These are phyloP conservation scores for Gracilaria gracilis DNA, from an alignment of 23 red algal species.

Conservation along the genomic window DNA sequence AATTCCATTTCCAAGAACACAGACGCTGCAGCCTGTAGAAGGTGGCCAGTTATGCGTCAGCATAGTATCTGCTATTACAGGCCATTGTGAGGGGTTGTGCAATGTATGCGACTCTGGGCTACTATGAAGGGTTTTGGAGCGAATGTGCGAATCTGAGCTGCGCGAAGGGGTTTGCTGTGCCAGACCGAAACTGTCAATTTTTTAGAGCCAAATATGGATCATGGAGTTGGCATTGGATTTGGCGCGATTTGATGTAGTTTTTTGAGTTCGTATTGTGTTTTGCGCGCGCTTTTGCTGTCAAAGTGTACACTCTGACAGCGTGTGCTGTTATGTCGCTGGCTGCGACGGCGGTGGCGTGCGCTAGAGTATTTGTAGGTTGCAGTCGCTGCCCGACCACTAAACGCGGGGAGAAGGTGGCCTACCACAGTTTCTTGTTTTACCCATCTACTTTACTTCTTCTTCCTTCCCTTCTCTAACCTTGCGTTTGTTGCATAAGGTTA, in stretches of 20 bases:
- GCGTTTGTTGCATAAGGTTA: background rate
- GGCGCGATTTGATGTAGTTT: background rate
- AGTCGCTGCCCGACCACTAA: background rate
- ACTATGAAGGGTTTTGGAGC: no score
- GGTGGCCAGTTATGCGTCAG: no score
- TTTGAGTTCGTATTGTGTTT: background rate
- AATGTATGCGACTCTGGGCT: no score
- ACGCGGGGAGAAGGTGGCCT: background rate
- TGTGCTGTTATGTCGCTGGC: background rate
- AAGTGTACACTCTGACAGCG: background rate
- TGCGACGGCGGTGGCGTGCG: background rate
- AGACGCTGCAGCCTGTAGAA: no score
- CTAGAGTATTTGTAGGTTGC: background rate
- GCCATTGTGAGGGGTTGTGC: no score
- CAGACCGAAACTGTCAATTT: background rate
- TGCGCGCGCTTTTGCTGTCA: slow-evolving; percentile 4
- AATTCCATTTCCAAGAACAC: no score
- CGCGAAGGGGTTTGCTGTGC: background rate
- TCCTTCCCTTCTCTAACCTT: background rate
- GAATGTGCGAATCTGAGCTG: slow-evolving; percentile 14
- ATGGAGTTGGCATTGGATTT: background rate
- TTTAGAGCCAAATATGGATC: background rate
- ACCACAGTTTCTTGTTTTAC: background rate
- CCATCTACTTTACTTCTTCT: background rate
- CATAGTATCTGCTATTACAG: no score